These are phyloP conservation scores for Aspergillus bertholletiae DNA, from an alignment of 495 filamentous ascomycete species.

Conservation along the genomic window DNA sequence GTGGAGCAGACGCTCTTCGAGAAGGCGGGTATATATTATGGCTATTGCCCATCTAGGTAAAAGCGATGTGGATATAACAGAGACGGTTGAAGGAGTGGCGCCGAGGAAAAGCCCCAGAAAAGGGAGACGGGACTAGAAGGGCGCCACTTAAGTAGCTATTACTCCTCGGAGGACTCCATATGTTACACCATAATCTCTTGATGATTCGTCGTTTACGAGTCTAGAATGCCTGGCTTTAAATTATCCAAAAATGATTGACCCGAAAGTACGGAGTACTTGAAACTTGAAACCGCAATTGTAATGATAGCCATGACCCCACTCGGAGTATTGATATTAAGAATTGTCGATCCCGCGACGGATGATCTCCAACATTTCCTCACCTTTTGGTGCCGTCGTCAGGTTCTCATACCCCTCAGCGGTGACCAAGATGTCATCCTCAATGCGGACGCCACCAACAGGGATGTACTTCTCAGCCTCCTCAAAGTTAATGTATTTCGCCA, in stretches of 20 bases:
- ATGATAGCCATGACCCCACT: too few species aligned
- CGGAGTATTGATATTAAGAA: too few species aligned
- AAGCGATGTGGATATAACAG: not conserved
- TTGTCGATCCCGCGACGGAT: constrained; percentile 35
- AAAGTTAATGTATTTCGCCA: constrained; percentile 71
- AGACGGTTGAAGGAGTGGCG: not conserved
- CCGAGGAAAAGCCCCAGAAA: not conserved
- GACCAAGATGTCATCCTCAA: constrained; percentile 88
- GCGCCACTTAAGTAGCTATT: not conserved
- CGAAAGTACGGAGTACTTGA: not conserved
- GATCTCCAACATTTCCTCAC: constrained; percentile 61
- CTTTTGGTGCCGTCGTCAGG: constrained; percentile 80
- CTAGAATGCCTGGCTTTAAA: too few species aligned
- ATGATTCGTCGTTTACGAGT: not conserved
- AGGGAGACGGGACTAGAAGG: not conserved
- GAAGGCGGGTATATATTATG: not conserved
- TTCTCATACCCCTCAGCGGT: constrained; percentile 76
- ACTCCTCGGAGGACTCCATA: not conserved
- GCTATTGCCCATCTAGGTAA: not conserved
- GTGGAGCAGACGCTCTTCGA: not conserved
- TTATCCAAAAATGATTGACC: too few species aligned
- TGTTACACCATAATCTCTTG: not conserved
- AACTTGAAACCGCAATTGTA: too few species aligned
- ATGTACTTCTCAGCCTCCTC: constrained; percentile 68
- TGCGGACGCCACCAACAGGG: constrained; percentile 79